These are phyloP conservation scores for Colletotrichum gloeosporioides DNA, from an alignment of 2,329 filamentous ascomycete genomes.

Conservation along the genomic window DNA sequence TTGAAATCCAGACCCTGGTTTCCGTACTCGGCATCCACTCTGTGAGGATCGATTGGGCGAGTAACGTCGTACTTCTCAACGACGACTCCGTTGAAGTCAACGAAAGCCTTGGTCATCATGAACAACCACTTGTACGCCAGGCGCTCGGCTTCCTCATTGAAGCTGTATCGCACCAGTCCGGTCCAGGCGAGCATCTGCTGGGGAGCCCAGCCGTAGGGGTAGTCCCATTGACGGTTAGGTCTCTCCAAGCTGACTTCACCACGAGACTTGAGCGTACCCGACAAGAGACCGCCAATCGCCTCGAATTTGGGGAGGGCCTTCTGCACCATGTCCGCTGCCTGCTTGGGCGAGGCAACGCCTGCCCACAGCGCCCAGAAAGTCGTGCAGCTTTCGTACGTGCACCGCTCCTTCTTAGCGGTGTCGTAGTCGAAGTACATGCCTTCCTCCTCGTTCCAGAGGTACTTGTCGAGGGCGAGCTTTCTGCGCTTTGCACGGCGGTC, in stretches of 20 bases:
- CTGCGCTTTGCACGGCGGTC: constrained; percentile 86
- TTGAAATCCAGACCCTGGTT: constrained; percentile 97
- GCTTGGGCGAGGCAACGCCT: constrained; percentile 81
- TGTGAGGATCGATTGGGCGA: constrained; percentile 85
- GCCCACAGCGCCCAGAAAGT: constrained; percentile 99
- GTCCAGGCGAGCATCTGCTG: constrained; percentile 99
- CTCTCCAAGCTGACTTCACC: constrained; percentile 79
- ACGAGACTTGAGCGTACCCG: constrained; percentile 88
- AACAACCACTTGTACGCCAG: constrained; percentile 96
- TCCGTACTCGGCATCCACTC: constrained; percentile 95
- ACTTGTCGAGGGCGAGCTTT: constrained; percentile 87
- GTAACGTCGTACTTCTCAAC: constrained; percentile 99
- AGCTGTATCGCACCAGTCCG: constrained; percentile 88
- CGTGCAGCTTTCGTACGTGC: constrained; percentile 86
- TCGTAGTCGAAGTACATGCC: constrained; percentile 99
- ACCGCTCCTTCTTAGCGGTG: constrained; percentile 80
- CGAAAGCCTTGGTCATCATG: constrained; percentile 98
- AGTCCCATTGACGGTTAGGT: constrained; percentile 98
- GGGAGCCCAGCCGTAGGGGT: constrained; percentile 96
- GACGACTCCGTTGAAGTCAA: constrained; percentile 97
- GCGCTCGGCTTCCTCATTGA: constrained; percentile 86
- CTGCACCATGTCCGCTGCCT: constrained; percentile 83
- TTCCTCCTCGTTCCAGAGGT: constrained; percentile 88
- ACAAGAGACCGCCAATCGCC: constrained; percentile 83
- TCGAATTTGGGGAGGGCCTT: constrained; percentile 89